Percentiles rank a stretch among this genome's conserved stretches.
Evolutionary conservation across 176 grass and related monocot genomes (phyloP).

Genomic region (Oryza meyeriana): DNA sequence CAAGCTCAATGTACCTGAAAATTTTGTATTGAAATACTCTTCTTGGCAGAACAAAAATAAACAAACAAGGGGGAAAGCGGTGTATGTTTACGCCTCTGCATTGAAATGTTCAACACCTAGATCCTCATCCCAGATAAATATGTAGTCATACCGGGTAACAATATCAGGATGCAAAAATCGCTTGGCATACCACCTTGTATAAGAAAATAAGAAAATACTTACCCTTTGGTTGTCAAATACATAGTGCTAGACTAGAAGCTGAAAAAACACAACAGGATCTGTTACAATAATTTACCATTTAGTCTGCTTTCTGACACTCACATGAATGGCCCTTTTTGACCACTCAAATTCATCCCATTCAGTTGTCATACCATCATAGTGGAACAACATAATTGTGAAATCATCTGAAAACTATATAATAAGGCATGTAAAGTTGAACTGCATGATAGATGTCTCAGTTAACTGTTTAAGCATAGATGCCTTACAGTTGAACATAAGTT

Average conservation of each 20-base stretch:
- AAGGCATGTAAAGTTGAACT: neutral
- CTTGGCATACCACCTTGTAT: neutral
- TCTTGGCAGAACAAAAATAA: neutral
- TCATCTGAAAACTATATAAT: neutral
- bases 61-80: constrained; percentile 16
- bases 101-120: neutral
- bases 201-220: constrained; percentile 5
- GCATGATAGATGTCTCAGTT: neutral
- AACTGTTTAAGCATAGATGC: neutral
- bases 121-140: constrained; percentile 5
- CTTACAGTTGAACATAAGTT: neutral
- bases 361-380: neutral
- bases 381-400: neutral
- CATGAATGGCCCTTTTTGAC: neutral
- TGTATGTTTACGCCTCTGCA: neutral
- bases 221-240: neutral
- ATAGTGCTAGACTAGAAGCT: neutral
- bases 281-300: constrained; percentile 17
- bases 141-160: neutral
- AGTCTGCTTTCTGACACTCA: neutral
- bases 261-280: neutral
- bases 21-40: neutral
- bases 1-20: constrained; percentile 85
- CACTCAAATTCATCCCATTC: constrained; percentile 9
- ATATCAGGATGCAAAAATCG: neutral